Evolutionary conservation across 1,284 basidiomycete genomes (phyloP), one percentile per base, ranked within the genome.

Genomic region (Paramarasmius palmivorus): DNA sequence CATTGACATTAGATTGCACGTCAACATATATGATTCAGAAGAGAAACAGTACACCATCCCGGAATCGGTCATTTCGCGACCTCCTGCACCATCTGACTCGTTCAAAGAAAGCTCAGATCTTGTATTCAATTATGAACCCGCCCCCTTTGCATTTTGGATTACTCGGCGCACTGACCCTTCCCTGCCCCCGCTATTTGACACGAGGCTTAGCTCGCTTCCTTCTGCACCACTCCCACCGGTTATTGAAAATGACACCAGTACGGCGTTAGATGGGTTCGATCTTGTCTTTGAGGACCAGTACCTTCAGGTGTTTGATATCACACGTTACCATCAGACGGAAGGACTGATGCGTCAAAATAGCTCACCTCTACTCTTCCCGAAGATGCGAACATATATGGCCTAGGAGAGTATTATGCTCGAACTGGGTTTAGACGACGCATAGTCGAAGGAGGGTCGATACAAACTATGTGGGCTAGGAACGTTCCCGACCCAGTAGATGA

Each of bases 61-160:
- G 0, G 68, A 80, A 14, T 74, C 74, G 5, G 76, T 88, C 23
- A 74, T 88, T 34, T 68, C 78, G 17, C 75, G 75, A 2, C 82
- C 85, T 17, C 32, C 65, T 1, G 58, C 68, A 10, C 68, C 73
- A 6, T 67, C 64, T 1, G 61, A 60, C 5, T 70, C 73, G 2
- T 73, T 69, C 59, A 68, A 63, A 44, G 59, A 67, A 6, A 70
- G 61, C 1, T 82, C 80, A 0, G 85, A 88, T 59, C 72, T 89
- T 9, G 66, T 80, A 2, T 93, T 93, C 73, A 84, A 90, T 62
- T 84, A 87, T 63, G 74, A 83, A 0, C 26, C 77, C 1, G 73
- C 75, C 0, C 86, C 88, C 0, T 92, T 92, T 64, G 82, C 83
- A 2, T 92, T 91, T 68, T 92, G 90, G 88, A 83, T 91, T 57